phyloP scores from a whole-genome alignment of 352 stramenopile species.

The Phytophthora megakarya region DNA sequence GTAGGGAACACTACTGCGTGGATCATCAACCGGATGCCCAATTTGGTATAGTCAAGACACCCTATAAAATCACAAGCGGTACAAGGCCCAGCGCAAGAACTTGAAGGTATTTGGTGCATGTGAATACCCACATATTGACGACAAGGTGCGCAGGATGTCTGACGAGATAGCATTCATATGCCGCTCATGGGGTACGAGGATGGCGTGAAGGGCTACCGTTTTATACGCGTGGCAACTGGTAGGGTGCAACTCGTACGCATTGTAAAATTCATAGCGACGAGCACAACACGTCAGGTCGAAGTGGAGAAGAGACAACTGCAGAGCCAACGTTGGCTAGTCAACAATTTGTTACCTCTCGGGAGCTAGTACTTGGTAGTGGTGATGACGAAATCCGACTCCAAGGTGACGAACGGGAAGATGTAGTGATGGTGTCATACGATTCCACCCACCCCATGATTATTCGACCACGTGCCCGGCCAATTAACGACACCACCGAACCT shows the following conservation, averaged over 20 bases:
- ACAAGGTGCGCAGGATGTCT: conserved; percentile 17
- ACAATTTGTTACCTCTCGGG: too few species aligned
- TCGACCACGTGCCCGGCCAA: too few species aligned
- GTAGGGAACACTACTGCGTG: conserved; percentile 4
- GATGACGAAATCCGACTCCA: conserved; percentile 3
- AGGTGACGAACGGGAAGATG: background rate
- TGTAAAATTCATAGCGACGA: background rate
- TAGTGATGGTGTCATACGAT: background rate
- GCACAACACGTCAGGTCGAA: background rate
- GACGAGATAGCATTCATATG: background rate
- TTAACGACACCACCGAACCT: too few species aligned
- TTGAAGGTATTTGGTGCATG: conserved; percentile 13
- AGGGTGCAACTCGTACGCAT: background rate
- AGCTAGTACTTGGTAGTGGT: background rate
- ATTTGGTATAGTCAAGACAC: conserved; percentile 8
- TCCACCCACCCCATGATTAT: background rate
- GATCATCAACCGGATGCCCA: conserved; percentile 25
- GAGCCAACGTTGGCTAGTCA: background rate
- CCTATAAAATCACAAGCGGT: too few species aligned
- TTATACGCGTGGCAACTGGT: background rate
- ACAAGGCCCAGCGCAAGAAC: background rate
- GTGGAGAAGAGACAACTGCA: background rate
- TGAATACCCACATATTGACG: conserved; percentile 22
- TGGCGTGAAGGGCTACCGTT: background rate
- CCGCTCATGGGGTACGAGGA: background rate